Evolutionary conservation across 768 basidiomycete genomes (phyloP), one percentile per base, ranked within the genome.

Genomic region (Suillus cothurnatus): DNA sequence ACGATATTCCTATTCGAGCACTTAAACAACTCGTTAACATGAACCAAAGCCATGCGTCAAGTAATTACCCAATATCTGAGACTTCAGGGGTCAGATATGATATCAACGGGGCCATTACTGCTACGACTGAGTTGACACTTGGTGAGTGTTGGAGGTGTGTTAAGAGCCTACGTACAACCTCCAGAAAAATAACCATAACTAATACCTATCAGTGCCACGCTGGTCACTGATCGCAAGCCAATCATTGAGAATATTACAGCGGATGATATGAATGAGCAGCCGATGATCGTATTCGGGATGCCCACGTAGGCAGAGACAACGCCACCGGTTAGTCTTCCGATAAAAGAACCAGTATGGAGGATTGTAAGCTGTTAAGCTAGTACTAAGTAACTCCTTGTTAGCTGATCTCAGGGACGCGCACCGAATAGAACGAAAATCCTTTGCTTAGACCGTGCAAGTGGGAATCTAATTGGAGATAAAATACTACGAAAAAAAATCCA

Each of bases 391-490:
- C 21, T 53, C 31, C 50, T 4, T 9, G 5, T 32, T 11, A 32
- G 32, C 9, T 11, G 31, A 1, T 12, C 9, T 32, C 52, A 21
- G 45, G 17, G 38, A 56, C n/a, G 66, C 73, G 34, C 63, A 87
- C 87, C 28, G 81, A 81, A 68, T 88, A 88, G 67, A 88, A 88
- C 0, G n/a, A n/a, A n/a, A n/a, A n/a, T n/a, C n/a, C n/a, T n/a
- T n/a, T n/a, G n/a, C n/a, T n/a, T n/a, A n/a, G 87, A 3, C 83
- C 83, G 53, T 85, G 85, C 62, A 76, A 77, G 6, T 85, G 78
- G 3, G 87, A 79, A 53, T 85, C 81, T 6, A 87, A 69, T 68
- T 89, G 88, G 23, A 89, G 75, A 71, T 86, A 88, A 72, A 86
- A 88, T 49, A 83, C 78, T 0, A 86, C 85, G 61, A 83, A 85